These are phyloP conservation scores for Pelagophyceae sp. DNA, from an alignment of 352 stramenopile genomes.

Conservation along the genomic window DNA sequence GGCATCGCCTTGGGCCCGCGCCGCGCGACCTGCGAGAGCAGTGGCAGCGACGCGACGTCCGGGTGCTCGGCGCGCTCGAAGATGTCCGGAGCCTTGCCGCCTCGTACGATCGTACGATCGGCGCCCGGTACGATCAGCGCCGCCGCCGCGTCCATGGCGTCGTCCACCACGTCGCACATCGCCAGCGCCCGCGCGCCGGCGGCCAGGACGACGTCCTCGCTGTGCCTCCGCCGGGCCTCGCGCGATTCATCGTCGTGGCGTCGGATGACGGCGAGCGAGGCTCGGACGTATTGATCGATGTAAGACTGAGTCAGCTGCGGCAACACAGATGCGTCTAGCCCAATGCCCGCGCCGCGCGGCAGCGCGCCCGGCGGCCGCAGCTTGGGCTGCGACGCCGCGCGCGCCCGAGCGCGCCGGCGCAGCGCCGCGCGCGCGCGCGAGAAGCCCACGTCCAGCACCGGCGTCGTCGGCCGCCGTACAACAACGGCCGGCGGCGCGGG, in stretches of 20 bases:
- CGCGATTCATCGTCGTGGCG: not conserved
- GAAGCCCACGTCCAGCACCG: not conserved
- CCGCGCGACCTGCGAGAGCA: not conserved
- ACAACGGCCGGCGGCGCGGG: not conserved
- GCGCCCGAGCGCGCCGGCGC: no score
- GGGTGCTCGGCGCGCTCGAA: not conserved
- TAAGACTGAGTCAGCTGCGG: not conserved
- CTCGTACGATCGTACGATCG: no score
- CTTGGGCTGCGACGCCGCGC: not conserved
- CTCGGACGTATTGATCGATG: conserved; percentile 8
- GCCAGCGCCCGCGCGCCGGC: not conserved
- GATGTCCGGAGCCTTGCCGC: no score
- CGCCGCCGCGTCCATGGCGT: no score
- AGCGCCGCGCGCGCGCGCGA: no score
- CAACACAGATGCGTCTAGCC: not conserved
- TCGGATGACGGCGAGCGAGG: not conserved
- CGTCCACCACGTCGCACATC: not conserved
- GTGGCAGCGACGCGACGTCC: not conserved
- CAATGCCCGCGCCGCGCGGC: not conserved
- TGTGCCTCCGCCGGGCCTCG: not conserved
- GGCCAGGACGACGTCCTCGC: not conserved
- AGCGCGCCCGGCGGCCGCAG: not conserved
- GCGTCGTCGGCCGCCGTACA: not conserved
- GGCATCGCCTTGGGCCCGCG: not conserved
- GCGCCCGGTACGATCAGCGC: no score